Percentiles rank a stretch among this genome's conserved stretches.
phyloP scores from a whole-genome alignment of 306 rosid species.

The Rosa multiflora region DNA sequence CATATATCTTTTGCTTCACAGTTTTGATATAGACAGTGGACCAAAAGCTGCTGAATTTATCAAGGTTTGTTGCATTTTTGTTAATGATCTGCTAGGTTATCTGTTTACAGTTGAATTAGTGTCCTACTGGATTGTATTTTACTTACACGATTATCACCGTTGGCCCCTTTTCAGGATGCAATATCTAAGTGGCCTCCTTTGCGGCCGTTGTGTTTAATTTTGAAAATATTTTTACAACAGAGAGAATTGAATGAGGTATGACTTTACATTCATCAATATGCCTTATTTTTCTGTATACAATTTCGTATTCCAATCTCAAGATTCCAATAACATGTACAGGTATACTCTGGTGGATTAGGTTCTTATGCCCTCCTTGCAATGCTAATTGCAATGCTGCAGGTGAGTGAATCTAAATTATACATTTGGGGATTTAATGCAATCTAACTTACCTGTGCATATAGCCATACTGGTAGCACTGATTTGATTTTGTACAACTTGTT shows the following conservation, averaged over 20 bases:
- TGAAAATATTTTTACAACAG: slow-evolving; percentile 91
- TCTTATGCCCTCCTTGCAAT: slow-evolving; percentile 92
- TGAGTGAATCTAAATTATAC: slow-evolving; percentile 33
- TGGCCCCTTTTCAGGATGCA: slow-evolving; percentile 58
- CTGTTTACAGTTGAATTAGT: neutral
- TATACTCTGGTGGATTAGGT: slow-evolving; percentile 95
- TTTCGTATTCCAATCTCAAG: slow-evolving; percentile 20
- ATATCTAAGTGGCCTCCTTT: slow-evolving; percentile 73
- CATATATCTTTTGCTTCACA: slow-evolving; percentile 34
- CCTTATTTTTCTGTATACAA: slow-evolving; percentile 11
- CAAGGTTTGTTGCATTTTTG: slow-evolving; percentile 54
- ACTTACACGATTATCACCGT: slow-evolving; percentile 4
- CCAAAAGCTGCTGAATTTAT: slow-evolving; percentile 92
- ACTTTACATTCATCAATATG: neutral
- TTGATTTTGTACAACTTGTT: neutral
- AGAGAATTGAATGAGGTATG: slow-evolving; percentile 94
- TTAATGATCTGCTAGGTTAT: neutral
- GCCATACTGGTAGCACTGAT: neutral
- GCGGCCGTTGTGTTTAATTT: slow-evolving; percentile 85
- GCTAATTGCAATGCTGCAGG: slow-evolving; percentile 94
- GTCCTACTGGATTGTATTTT: slow-evolving; percentile 11
- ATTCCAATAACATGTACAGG: slow-evolving; percentile 57
- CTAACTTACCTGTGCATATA: neutral
- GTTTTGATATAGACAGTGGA: slow-evolving; percentile 88
- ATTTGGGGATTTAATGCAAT: neutral